Base-by-base conservation (phyloP, 2,329 filamentous ascomycete genomes). In the Phyllosticta citribraziliensis region DNA sequence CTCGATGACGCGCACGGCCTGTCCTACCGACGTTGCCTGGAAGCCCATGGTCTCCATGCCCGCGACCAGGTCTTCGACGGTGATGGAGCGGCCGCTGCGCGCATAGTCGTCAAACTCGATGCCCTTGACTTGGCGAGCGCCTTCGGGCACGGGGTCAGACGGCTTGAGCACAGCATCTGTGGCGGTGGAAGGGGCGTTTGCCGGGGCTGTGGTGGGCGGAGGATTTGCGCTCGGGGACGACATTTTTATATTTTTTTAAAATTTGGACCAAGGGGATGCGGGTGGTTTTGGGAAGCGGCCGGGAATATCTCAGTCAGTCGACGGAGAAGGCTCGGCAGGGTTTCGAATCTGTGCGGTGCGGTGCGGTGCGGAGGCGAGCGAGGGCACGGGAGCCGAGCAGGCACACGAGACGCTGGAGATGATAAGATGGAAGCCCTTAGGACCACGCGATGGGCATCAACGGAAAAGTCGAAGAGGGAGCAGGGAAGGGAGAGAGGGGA, bases 1-100 rank as follows among this genome's bases (percentile, higher is more conserved):
- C 71, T 99, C 94, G 73, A 99, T 91, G 70, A 97, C 96, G 63
- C 88, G 83, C 64, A 94, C 86, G 12, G 93, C 94, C 70, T 96
- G 90, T 35, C 87, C 88, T 67, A 97, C 87, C 20, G 90, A 87
- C 62, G 83, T 88, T 27, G 87, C 88, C 73, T 92, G 88, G 68
- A 91, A 91, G 17, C 88, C 94, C 88, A 96, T 97, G 74, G 86
- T 81, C 60, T 83, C 83, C 87, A 97, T 94, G 63, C 87, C 87
- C 60, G 85, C 80, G 24, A 94, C 82, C 65, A 99, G 81, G 72
- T 97, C 89, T 35, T 91, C 88, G 58, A 89, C 92, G 0, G 91
- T 95, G 70, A 97, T 88, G 64, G 87, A 84, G 61, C 83, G 82
- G 47, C 84, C 82, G 33, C 33, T 40, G 33, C 33, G 33, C 63